These are phyloP conservation scores for Apostasia shenzhenica DNA, from an alignment of 106 monocot genomes.

Conservation along the genomic window DNA sequence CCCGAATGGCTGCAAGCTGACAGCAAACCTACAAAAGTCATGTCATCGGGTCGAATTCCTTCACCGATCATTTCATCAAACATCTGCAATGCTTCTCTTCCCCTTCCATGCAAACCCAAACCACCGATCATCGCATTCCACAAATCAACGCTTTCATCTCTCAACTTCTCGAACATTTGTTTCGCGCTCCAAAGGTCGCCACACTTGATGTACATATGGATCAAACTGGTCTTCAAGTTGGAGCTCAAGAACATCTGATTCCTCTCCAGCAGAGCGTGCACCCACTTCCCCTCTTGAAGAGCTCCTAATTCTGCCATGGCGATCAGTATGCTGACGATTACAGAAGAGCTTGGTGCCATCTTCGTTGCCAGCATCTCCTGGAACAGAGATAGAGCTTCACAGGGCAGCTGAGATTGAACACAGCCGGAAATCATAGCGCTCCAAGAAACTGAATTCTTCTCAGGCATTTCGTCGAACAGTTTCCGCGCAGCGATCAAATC, in stretches of 20 bases:
- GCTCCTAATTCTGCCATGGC: slow-evolving; percentile 14
- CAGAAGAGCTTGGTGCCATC: not conserved
- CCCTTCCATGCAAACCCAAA: slow-evolving; percentile 35
- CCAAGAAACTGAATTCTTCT: slow-evolving; percentile 9
- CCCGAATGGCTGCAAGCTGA: slow-evolving; percentile 43
- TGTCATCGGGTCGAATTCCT: slow-evolving; percentile 18
- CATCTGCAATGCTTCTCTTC: slow-evolving; percentile 18
- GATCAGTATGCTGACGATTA: not conserved
- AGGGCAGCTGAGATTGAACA: not conserved
- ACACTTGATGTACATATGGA: slow-evolving; percentile 54
- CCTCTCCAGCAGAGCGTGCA: slow-evolving; percentile 5
- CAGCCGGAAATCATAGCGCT: slow-evolving; percentile 15
- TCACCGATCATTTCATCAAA: slow-evolving; percentile 27
- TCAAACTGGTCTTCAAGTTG: slow-evolving; percentile 28
- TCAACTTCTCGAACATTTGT: slow-evolving; percentile 15
- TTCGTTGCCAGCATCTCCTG: slow-evolving; percentile 1
- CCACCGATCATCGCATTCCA: slow-evolving; percentile 53
- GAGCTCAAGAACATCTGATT: slow-evolving; percentile 19
- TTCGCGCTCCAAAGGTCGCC: slow-evolving; percentile 22
- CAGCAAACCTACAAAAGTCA: slow-evolving; percentile 49
- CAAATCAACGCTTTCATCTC: slow-evolving; percentile 14
- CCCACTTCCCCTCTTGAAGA: slow-evolving; percentile 13
- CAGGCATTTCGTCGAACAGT: slow-evolving; percentile 18
- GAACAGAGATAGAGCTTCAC: slow-evolving; percentile 4
- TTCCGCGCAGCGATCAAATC: slow-evolving; percentile 28